Base-by-base conservation (phyloP, 164 flowering plant genomes). In the Santalum album region DNA sequence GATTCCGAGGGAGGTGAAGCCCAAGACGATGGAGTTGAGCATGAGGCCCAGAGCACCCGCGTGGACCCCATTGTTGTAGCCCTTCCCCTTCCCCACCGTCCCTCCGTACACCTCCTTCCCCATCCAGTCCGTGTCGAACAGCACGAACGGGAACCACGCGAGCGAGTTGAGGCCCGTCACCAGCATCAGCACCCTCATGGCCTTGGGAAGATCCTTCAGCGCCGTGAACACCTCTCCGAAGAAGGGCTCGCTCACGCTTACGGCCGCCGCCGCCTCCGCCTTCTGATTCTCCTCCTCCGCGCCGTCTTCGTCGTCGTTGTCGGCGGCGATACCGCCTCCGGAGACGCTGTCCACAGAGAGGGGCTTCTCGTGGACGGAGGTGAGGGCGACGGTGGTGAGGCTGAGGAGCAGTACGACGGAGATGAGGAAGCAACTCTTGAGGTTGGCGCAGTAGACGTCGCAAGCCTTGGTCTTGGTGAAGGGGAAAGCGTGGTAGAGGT, bases 121-220 rank as follows among this genome's bases (percentile, higher is more conserved):
- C 88, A 86, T 81, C 96, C 96, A 87, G 59, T 85, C 96, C 0
- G 94, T 86, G 52, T 86, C 86, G 61, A 66, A 80, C 24, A 80
- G 47, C 49, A 86, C 25, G 64, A 81, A 88, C 0, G 94, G 94
- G 66, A 87, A 87, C 96, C 96, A 87, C 1, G 81, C 96, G 17
- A 87, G 55, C 96, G 90, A 85, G 44, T 85, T 87, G 2, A 87
- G 69, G 36, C 73, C 68, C 22, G 96, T 87, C 57, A 87, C 92
- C 23, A 81, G 5, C 15, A 83, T 49, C 9, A 87, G 67, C 0
- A 79, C 48, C 82, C 78, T 62, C 90, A 87, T 85, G 0, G 90
- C 77, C 36, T 58, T 70, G 11, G 70, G 55, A 26, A 88, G 25
- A n/a, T 61, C 65, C 56, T 57, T 65, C 18, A 88, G 21, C 0